These are phyloP conservation scores for Neopestalotiopsis rosae DNA, from an alignment of 2,329 filamentous ascomycete species.

Conservation along the genomic window DNA sequence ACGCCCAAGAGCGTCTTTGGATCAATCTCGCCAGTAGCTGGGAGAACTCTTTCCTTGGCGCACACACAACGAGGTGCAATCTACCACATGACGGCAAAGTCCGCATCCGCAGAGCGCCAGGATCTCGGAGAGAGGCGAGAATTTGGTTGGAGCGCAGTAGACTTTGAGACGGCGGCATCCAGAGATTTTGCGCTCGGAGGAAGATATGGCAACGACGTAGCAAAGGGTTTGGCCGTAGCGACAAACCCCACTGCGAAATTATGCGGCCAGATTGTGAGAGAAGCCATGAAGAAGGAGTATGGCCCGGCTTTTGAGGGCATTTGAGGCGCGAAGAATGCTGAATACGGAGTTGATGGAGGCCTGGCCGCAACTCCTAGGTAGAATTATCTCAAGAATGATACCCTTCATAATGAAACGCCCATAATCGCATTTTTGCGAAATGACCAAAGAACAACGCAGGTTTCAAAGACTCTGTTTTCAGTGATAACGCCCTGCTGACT, in stretches of 20 bases:
- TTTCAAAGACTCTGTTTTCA: not conserved
- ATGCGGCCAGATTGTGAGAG: conserved; percentile 71
- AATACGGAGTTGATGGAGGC: conserved; percentile 10
- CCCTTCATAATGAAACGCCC: not conserved
- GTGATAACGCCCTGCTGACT: not conserved
- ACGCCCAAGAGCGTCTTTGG: conserved; percentile 56
- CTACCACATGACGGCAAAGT: conserved; percentile 64
- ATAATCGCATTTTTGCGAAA: not conserved
- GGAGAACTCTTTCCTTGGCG: conserved; percentile 70
- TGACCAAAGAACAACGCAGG: not conserved
- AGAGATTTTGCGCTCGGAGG: conserved; percentile 69
- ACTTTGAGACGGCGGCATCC: conserved; percentile 68
- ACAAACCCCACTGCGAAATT: conserved; percentile 73
- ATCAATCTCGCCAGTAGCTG: conserved; percentile 67
- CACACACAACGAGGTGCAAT: conserved; percentile 75
- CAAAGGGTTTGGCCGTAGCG: conserved; percentile 67
- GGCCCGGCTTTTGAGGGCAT: conserved; percentile 52
- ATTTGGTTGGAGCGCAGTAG: conserved; percentile 53
- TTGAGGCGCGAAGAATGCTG: conserved; percentile 18
- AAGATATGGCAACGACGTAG: conserved; percentile 69
- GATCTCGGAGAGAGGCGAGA: conserved; percentile 51
- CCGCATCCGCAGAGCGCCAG: conserved; percentile 42
- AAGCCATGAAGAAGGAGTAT: conserved; percentile 74
- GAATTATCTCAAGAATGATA: not conserved
- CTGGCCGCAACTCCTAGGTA: conserved; percentile 10